phyloP scores from a whole-genome alignment of 179 eudicot species.

The Beta lomatogona region DNA sequence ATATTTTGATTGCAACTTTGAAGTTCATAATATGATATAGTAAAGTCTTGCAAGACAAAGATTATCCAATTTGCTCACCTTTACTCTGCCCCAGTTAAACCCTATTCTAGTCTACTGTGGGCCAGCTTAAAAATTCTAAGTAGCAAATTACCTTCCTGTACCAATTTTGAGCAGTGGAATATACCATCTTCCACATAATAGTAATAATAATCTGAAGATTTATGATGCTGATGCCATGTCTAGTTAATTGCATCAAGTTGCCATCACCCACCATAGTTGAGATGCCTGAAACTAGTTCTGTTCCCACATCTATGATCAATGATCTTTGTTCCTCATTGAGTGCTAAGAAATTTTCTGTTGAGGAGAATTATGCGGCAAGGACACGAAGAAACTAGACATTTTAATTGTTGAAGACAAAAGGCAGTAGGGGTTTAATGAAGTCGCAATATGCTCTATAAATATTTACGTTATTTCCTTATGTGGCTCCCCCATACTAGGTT shows the following conservation, averaged over 20 bases:
- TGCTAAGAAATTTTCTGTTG: no score
- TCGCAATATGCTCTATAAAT: not conserved
- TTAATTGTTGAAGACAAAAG: not conserved
- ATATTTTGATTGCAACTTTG: not conserved
- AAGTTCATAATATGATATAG: not conserved
- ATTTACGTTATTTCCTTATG: not conserved
- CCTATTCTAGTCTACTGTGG: not conserved
- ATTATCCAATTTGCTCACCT: not conserved
- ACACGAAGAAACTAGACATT: not conserved
- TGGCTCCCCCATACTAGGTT: not conserved
- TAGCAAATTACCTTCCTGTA: not conserved
- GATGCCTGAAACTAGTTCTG: not conserved
- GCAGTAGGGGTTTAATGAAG: not conserved
- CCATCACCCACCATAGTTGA: not conserved
- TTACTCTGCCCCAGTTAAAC: not conserved
- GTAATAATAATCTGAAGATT: not conserved
- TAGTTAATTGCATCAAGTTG: not conserved
- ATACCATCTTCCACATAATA: not conserved
- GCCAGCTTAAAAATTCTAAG: not conserved
- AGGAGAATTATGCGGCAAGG: not conserved
- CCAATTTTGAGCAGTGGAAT: not conserved
- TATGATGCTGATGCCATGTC: not conserved
- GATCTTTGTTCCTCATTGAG: not conserved
- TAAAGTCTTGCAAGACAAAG: not conserved
- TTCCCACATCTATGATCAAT: not conserved